phyloP scores from a whole-genome alignment of 345 rosid species.

The Gynandropsis gynandra region DNA sequence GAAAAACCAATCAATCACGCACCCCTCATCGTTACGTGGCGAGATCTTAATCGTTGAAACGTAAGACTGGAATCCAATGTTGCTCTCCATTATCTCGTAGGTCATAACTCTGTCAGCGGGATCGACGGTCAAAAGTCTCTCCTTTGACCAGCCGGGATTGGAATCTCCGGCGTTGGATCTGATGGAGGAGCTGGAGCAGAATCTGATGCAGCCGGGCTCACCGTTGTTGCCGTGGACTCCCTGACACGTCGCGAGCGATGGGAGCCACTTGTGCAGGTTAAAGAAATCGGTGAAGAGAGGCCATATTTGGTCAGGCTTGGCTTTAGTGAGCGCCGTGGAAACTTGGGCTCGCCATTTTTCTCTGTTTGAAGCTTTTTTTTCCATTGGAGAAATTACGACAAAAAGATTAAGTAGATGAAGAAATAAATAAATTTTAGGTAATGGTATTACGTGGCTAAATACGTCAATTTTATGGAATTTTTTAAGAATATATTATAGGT shows the following conservation, averaged over 20 bases:
- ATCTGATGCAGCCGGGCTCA: slow-evolving; percentile 50
- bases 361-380: slow-evolving; percentile 16
- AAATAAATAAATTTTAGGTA: too few relatives aligned
- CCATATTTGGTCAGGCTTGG: slow-evolving; percentile 44
- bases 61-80: slow-evolving; percentile 49
- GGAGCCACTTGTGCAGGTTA: slow-evolving; percentile 43
- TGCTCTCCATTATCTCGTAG: slow-evolving; percentile 53
- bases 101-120: slow-evolving; percentile 21
- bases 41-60: slow-evolving; percentile 40
- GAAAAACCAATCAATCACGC: slow-evolving; percentile 54
- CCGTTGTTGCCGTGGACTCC: slow-evolving; percentile 53
- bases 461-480: too few relatives aligned
- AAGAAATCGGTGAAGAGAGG: slow-evolving; percentile 48
- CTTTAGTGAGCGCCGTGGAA: slow-evolving; percentile 25
- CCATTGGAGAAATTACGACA: slow-evolving; percentile 10
- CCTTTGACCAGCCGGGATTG: slow-evolving; percentile 37
- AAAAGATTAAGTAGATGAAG: background rate
- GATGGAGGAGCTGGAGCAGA: slow-evolving; percentile 42
- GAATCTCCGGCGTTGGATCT: slow-evolving; percentile 8
- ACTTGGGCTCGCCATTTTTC: slow-evolving; percentile 48
- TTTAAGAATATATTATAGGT: too few relatives aligned
- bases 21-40: slow-evolving; percentile 30
- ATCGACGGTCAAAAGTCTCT: slow-evolving; percentile 45
- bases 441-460: too few relatives aligned
- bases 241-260: slow-evolving; percentile 29